phyloP scores from a whole-genome alignment of 257 asterid species.

The Capsicum rhomboideum region DNA sequence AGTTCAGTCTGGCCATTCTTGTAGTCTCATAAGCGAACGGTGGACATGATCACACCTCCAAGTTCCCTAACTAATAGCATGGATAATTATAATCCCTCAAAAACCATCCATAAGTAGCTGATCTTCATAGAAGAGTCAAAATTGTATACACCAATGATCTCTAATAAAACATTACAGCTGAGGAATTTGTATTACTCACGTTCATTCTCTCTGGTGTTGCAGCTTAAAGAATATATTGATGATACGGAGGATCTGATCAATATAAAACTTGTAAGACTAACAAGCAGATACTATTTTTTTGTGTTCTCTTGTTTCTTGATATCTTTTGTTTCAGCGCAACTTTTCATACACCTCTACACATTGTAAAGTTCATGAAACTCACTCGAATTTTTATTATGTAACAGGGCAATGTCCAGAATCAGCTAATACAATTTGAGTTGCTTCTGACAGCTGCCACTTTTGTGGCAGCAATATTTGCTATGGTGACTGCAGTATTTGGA shows the following conservation, averaged over 20 bases:
- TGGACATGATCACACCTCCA: too few species aligned
- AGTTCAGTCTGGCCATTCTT: too few species aligned
- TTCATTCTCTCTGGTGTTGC: conserved; percentile 17
- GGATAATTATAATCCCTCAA: not conserved
- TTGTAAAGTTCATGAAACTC: not conserved
- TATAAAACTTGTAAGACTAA: conserved; percentile 67
- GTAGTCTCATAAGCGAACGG: too few species aligned
- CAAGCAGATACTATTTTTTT: not conserved
- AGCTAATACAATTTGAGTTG: conserved; percentile 82
- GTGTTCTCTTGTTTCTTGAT: not conserved
- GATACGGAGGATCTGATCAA: conserved; percentile 97
- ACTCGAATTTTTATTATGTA: not conserved
- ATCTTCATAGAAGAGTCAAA: not conserved
- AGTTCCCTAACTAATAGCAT: not conserved
- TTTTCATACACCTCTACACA: not conserved
- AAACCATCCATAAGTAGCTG: not conserved
- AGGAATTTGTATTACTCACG: not conserved
- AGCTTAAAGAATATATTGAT: conserved; percentile 97
- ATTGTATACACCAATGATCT: not conserved
- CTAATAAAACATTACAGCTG: too few species aligned
- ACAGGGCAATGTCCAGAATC: conserved; percentile 98
- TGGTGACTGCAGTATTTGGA: conserved; percentile 90
- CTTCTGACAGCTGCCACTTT: conserved; percentile 97
- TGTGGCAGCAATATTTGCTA: conserved; percentile 73
- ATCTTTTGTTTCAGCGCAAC: not conserved